phyloP scores from a whole-genome alignment of 2,329 filamentous ascomycete species.

The Trichoderma breve region DNA sequence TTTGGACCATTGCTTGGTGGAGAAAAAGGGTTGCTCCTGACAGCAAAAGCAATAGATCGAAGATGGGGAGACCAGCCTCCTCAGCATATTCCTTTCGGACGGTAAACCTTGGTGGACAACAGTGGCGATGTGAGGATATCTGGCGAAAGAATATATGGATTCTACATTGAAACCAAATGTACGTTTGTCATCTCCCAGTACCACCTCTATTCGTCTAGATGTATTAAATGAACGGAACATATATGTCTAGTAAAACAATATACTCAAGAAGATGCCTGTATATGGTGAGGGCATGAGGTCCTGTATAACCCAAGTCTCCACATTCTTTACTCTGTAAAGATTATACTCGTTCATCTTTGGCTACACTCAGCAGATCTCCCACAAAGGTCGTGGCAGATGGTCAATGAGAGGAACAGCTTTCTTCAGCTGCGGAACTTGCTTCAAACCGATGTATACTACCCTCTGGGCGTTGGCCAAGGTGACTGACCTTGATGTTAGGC shows the following conservation, averaged over 20 bases:
- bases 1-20: conserved; percentile 32
- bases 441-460: conserved; percentile 80
- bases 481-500: conserved; percentile 78
- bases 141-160: not conserved
- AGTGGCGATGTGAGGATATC: not conserved
- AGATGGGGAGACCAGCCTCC: conserved; percentile 1
- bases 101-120: not conserved
- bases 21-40: conserved; percentile 24
- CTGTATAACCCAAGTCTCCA: not conserved
- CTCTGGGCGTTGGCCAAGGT: conserved; percentile 69
- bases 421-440: conserved; percentile 40
- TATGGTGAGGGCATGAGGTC: not conserved
- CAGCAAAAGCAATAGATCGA: not conserved
- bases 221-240: not conserved
- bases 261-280: not conserved
- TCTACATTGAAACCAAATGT: not conserved
- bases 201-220: not conserved
- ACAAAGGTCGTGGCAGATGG: conserved; percentile 60
- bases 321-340: not conserved
- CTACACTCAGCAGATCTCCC: conserved; percentile 54
- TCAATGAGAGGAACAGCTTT: conserved; percentile 24
- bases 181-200: not conserved
- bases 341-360: not conserved
- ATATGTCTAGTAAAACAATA: not conserved
- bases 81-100: not conserved